A percentile compares a stretch with the other conserved stretches of the same genome.
Evolutionary conservation across 352 stramenopile genomes (phyloP).

Genomic region (Thraustotheca clavata): DNA sequence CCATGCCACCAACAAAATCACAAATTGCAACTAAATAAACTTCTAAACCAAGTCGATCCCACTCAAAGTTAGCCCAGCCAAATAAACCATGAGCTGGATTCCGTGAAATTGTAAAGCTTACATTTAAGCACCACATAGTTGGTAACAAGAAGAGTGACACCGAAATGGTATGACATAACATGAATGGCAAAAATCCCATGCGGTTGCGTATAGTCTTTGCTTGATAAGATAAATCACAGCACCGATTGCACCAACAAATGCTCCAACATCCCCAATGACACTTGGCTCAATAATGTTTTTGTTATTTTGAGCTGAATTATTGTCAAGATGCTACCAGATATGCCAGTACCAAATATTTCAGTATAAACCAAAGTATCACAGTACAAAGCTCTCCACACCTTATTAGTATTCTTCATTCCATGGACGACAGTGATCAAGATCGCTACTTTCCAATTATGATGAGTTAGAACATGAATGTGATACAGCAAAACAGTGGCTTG

Average conservation of each 20-base stretch:
- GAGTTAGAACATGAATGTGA: too few relatives aligned
- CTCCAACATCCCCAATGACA: slow-evolving; percentile 57
- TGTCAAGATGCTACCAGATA: slow-evolving; percentile 66
- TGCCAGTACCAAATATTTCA: slow-evolving; percentile 66
- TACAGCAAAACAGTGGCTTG: too few relatives aligned
- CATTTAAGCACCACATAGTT: slow-evolving; percentile 26
- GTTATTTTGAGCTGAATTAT: slow-evolving; percentile 23
- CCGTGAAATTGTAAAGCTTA: slow-evolving; percentile 46
- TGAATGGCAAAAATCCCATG: slow-evolving; percentile 62
- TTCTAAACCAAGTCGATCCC: slow-evolving; percentile 46
- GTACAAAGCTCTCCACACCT: background rate
- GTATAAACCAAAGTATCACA: slow-evolving; percentile 40
- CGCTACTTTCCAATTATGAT: too few relatives aligned
- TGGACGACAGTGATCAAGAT: too few relatives aligned
- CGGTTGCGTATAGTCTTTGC: slow-evolving; percentile 62
- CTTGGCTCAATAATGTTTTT: slow-evolving; percentile 35
- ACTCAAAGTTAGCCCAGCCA: slow-evolving; percentile 57
- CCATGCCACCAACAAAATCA: slow-evolving; percentile 76
- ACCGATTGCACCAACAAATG: slow-evolving; percentile 56
- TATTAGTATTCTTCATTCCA: too few relatives aligned
- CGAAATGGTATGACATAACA: slow-evolving; percentile 51
- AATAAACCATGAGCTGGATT: slow-evolving; percentile 76
- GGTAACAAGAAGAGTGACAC: slow-evolving; percentile 64
- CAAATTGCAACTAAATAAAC: slow-evolving; percentile 84
- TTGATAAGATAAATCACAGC: slow-evolving; percentile 67